Evolutionary conservation across 208 protist genomes (phyloP).

Genomic region (Naegleria gruberi): DNA sequence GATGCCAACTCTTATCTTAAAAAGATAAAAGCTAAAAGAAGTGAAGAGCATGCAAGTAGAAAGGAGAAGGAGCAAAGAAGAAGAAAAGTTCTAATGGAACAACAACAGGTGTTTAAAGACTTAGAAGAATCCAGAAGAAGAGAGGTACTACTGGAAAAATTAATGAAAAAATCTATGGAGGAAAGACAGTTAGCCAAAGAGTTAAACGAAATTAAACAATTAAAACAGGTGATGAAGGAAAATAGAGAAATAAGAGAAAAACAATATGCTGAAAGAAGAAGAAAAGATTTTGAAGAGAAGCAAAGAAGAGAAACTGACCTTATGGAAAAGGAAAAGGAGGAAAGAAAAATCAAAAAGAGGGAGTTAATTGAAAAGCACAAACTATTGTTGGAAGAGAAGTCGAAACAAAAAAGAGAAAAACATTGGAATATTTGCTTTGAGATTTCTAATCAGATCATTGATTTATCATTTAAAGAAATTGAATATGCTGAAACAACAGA

Average conservation of each 20-base stretch:
- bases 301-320: not conserved
- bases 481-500: not conserved
- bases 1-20: not conserved
- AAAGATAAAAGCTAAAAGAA: not conserved
- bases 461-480: not conserved
- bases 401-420: not conserved
- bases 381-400: not conserved
- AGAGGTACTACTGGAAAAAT: not conserved
- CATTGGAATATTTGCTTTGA: not conserved
- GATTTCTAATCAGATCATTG: not conserved
- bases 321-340: not conserved
- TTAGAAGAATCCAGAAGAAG: not conserved
- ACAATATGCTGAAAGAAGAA: not conserved
- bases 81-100: not conserved
- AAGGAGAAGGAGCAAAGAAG: constrained; percentile 1
- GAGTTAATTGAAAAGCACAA: not conserved
- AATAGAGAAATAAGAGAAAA: not conserved
- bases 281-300: not conserved
- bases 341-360: not conserved
- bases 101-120: not conserved
- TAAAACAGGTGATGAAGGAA: not conserved
- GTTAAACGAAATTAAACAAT: not conserved
- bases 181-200: not conserved
- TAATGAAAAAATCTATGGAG: not conserved
- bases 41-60: not conserved